phyloP scores from a whole-genome alignment of 257 asterid species.

The Jacaranda mimosifolia region DNA sequence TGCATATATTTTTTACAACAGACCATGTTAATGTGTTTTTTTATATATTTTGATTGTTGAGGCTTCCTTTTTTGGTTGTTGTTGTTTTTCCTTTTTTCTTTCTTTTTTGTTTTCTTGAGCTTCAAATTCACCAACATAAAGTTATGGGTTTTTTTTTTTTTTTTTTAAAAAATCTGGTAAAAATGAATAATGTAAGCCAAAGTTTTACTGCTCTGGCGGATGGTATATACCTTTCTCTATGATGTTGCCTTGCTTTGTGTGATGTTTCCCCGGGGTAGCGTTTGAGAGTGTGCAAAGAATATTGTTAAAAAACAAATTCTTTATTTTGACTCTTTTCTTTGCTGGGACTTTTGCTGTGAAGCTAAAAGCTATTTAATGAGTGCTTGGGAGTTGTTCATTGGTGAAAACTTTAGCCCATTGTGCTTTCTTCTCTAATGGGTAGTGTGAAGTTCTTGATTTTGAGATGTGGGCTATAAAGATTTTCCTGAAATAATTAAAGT shows the following conservation, averaged over 20 bases:
- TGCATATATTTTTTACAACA: neutral
- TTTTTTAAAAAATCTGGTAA: too few relatives aligned
- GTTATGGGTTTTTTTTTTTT: neutral
- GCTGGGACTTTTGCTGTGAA: slow-evolving; percentile 11
- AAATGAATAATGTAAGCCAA: slow-evolving; percentile 34
- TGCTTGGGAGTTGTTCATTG: slow-evolving; percentile 30
- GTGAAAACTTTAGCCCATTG: slow-evolving; percentile 3
- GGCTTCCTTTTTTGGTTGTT: neutral
- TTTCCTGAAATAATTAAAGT: slow-evolving; percentile 21
- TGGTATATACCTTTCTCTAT: slow-evolving; percentile 65
- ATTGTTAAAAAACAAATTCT: slow-evolving; percentile 35
- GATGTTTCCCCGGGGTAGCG: slow-evolving; percentile 49
- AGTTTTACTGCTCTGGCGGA: slow-evolving; percentile 41
- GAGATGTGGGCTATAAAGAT: slow-evolving; percentile 47
- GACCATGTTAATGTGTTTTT: slow-evolving; percentile 1
- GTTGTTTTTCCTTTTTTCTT: too few relatives aligned
- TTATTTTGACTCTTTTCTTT: slow-evolving; percentile 15
- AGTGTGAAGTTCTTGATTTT: slow-evolving; percentile 30
- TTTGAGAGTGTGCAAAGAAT: slow-evolving; percentile 66
- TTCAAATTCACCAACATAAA: neutral
- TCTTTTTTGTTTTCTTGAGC: neutral
- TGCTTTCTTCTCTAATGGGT: slow-evolving; percentile 40
- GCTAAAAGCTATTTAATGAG: slow-evolving; percentile 43
- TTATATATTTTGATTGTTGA: neutral
- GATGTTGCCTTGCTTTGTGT: slow-evolving; percentile 47